A percentile compares a stretch with the other conserved stretches of the same genome.
These are phyloP conservation scores for Tricharina praecox DNA, from an alignment of 495 filamentous ascomycete genomes.

Conservation along the genomic window DNA sequence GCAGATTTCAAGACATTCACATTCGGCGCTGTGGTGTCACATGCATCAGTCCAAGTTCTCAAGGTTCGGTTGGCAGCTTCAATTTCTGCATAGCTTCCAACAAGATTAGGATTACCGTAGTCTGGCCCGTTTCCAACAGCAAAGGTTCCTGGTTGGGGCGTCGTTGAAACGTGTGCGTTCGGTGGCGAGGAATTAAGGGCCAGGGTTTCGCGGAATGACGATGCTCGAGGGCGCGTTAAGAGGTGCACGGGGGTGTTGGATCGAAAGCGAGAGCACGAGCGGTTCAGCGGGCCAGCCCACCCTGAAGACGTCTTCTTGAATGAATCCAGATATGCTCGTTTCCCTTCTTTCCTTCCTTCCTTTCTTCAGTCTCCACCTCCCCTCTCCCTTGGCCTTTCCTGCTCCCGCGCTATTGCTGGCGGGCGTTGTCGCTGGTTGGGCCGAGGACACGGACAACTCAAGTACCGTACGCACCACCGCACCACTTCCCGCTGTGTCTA, in stretches of 20 bases:
- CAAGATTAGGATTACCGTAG: slow-evolving; percentile 1
- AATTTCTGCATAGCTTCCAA: background rate
- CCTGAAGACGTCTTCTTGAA: slow-evolving; percentile 3
- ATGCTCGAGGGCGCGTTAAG: background rate
- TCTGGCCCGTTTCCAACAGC: background rate
- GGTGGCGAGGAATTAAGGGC: too few species aligned
- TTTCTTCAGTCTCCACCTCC: background rate
- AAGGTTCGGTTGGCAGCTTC: background rate
- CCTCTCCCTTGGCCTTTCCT: background rate
- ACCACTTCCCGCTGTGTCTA: slow-evolving; percentile 5
- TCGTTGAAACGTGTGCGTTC: background rate
- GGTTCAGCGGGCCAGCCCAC: slow-evolving; percentile 9
- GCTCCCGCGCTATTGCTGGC: background rate
- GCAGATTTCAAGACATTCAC: background rate
- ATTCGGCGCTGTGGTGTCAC: background rate
- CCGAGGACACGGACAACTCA: background rate
- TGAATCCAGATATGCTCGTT: background rate
- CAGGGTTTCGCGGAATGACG: slow-evolving; percentile 1
- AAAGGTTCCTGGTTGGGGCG: background rate
- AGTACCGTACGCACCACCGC: background rate
- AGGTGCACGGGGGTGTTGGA: background rate
- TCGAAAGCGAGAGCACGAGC: background rate
- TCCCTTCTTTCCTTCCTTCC: slow-evolving; percentile 1
- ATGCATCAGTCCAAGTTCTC: slow-evolving; percentile 3
- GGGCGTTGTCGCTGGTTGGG: background rate